A percentile compares a stretch with the other conserved stretches of the same genome.
phyloP scores from a whole-genome alignment of 2,329 filamentous ascomycete genomes.

The Ascochyta clinopodiicola region DNA sequence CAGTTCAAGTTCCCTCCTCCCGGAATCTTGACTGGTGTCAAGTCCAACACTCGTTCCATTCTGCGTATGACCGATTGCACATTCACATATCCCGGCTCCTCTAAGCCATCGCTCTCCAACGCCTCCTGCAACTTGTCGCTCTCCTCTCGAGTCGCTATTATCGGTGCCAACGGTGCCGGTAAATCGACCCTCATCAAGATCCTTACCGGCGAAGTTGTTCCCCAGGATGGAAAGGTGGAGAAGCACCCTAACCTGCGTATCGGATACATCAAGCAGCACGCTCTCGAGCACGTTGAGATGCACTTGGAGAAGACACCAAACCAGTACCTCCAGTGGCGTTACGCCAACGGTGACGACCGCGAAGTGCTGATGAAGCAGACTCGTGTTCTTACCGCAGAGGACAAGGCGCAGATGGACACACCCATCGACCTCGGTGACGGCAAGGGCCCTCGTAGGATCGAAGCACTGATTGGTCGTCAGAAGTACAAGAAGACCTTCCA shows the following conservation, averaged over 20 bases:
- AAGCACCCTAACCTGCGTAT: slow-evolving; percentile 99
- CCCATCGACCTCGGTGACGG: slow-evolving; percentile 85
- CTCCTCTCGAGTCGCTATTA: slow-evolving; percentile 93
- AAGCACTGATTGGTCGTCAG: slow-evolving; percentile 91
- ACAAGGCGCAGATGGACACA: slow-evolving; percentile 91
- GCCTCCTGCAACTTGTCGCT: slow-evolving; percentile 87
- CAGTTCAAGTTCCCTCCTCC: slow-evolving; percentile 99
- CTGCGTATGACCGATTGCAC: slow-evolving; percentile 92
- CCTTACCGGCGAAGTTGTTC: slow-evolving; percentile 89
- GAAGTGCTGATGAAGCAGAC: slow-evolving; percentile 99
- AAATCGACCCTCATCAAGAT: slow-evolving; percentile 99
- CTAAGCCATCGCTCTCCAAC: slow-evolving; percentile 85
- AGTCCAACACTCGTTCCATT: slow-evolving; percentile 91
- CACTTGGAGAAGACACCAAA: slow-evolving; percentile 99
- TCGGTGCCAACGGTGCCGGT: slow-evolving; percentile 95
- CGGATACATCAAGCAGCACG: slow-evolving; percentile 99
- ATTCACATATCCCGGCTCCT: slow-evolving; percentile 89
- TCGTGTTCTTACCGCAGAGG: slow-evolving; percentile 82
- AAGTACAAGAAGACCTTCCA: slow-evolving; percentile 99
- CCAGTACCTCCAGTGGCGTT: slow-evolving; percentile 98
- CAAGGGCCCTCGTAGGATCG: slow-evolving; percentile 76
- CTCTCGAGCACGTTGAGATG: slow-evolving; percentile 99
- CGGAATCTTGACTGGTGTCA: slow-evolving; percentile 92
- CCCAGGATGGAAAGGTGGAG: slow-evolving; percentile 84
- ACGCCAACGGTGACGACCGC: slow-evolving; percentile 94